A percentile compares a stretch with the other conserved stretches of the same genome.
These are phyloP conservation scores for Sarcodon sp. DNA, from an alignment of 768 basidiomycete genomes.

Conservation along the genomic window DNA sequence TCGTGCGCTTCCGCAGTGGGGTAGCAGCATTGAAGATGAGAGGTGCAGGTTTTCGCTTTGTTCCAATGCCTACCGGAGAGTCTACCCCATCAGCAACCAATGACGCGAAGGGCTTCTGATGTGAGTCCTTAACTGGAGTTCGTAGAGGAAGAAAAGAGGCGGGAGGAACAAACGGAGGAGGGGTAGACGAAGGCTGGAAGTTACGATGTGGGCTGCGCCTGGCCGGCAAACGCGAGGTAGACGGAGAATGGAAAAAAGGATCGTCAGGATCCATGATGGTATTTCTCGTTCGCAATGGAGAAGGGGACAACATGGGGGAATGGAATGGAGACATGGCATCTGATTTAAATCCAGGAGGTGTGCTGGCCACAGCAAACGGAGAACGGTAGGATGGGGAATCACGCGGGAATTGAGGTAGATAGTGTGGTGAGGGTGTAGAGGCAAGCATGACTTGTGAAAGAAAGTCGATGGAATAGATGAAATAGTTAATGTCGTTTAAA, in stretches of 20 bases:
- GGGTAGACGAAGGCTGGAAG: neutral
- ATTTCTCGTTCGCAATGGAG: neutral
- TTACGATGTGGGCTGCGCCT: neutral
- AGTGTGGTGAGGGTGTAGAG: neutral
- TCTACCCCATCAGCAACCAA: conserved; percentile 7
- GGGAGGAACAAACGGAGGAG: neutral
- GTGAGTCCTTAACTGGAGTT: conserved; percentile 19
- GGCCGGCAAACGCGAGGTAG: neutral
- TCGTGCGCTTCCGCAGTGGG: conserved; percentile 35
- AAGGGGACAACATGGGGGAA: neutral
- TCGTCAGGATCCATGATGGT: neutral
- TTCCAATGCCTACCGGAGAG: conserved; percentile 31
- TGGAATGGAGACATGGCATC: neutral
- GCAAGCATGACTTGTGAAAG: neutral
- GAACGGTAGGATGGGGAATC: neutral
- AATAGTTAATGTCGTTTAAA: neutral
- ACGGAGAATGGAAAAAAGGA: neutral
- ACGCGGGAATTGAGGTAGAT: neutral
- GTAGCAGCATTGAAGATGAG: conserved; percentile 31
- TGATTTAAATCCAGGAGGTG: neutral
- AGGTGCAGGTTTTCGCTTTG: conserved; percentile 52
- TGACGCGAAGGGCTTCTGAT: conserved; percentile 8
- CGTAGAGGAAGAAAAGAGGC: neutral
- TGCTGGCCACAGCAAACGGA: neutral
- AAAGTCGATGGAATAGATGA: neutral